Evolutionary conservation across 371 early-diverging fungal species (phyloP), one percentile per base, ranked within the genome.

Genomic region (Circinella umbellata): DNA sequence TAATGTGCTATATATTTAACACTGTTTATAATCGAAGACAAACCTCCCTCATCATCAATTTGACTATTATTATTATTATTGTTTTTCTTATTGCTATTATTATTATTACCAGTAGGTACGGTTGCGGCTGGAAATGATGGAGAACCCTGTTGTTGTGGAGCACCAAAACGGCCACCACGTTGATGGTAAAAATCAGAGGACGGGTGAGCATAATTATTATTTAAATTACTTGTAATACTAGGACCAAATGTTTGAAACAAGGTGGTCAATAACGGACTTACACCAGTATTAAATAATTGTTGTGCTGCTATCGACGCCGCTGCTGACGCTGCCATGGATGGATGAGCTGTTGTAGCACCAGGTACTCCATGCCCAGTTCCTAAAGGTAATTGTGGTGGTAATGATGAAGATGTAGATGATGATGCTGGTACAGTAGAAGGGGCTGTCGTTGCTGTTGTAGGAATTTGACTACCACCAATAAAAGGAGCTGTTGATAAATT

Each of bases 151-250:
- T 64, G 51, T 15, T 64, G 65, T 57, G 57, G 57, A 57, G 57
- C 27, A 34, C 57, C 57, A 57, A 27, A 18, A 57, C n/a, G 15
- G 27, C 20, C 35, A 35, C 27, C 65, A 42, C 42, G 11, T 42
- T 9, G 65, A 53, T 5, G 37, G 4, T 46, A 9, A 15, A 47
- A 47, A 27, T 27, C 27, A 17, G 6, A 8, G 15, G 51, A 51
- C 17, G 38, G 49, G 54, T 64, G 49, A 64, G 65, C 53, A 64
- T 54, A 37, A 15, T n/a, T 64, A 64, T 38, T 38, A 17, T 14
- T 64, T 35, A 13, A 53, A 53, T 42, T 42, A 42, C 18, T 38
- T 8, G 6, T 64, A 20, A 18, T 48, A 37, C 49, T 20, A 10
- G 65, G 53, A 51, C 27, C 13, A 34, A 53, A 37, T 18, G 49